These are phyloP conservation scores for Candida suzukii DNA, from an alignment of 805 yeast species.

Conservation along the genomic window DNA sequence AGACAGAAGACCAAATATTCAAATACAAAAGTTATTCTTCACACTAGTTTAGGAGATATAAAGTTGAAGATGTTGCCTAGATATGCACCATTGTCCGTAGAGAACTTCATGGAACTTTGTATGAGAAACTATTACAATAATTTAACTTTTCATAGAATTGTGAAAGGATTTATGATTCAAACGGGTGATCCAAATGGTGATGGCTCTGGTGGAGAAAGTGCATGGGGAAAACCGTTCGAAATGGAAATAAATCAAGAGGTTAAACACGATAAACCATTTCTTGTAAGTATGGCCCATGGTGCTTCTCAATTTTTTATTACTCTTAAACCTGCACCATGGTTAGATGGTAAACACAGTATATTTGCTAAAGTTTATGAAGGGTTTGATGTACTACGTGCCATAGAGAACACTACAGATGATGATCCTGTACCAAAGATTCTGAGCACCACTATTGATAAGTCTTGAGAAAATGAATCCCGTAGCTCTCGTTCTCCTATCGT, in stretches of 20 bases:
- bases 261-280: slow-evolving; percentile 45
- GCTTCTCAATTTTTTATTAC: slow-evolving; percentile 54
- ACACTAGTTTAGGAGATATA: slow-evolving; percentile 39
- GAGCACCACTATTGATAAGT: slow-evolving; percentile 1
- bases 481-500: no score
- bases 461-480: neutral
- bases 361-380: slow-evolving; percentile 48
- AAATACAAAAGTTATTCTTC: slow-evolving; percentile 17
- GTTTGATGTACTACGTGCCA: slow-evolving; percentile 38
- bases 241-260: slow-evolving; percentile 42
- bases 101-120: slow-evolving; percentile 32
- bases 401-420: slow-evolving; percentile 40
- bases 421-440: slow-evolving; percentile 24
- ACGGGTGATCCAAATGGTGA: slow-evolving; percentile 47
- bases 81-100: slow-evolving; percentile 33
- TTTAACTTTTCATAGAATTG: slow-evolving; percentile 39
- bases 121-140: slow-evolving; percentile 31
- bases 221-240: slow-evolving; percentile 31
- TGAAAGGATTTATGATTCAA: slow-evolving; percentile 52
- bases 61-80: slow-evolving; percentile 26
- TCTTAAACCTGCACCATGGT: slow-evolving; percentile 27
- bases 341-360: slow-evolving; percentile 52
- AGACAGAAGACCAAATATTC: slow-evolving; percentile 1
- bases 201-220: slow-evolving; percentile 32
- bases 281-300: slow-evolving; percentile 57